phyloP scores from a whole-genome alignment of 805 yeast species.

The Saccharomycopsis babjevae region DNA sequence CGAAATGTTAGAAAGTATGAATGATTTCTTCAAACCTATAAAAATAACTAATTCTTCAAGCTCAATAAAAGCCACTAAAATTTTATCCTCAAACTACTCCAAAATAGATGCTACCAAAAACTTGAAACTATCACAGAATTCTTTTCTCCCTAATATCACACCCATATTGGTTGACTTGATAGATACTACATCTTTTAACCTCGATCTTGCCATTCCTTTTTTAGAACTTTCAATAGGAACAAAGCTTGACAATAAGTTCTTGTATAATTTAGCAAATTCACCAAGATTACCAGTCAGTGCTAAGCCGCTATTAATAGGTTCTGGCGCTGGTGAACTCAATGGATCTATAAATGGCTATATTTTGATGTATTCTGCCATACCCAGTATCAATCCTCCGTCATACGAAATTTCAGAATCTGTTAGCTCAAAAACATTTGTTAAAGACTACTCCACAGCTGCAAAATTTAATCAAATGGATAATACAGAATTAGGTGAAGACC shows the following conservation, averaged over 20 bases:
- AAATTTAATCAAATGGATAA: too few species aligned
- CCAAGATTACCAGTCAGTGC: slow-evolving; percentile 54
- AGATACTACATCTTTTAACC: slow-evolving; percentile 65
- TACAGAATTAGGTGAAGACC: not conserved
- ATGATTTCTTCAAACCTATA: slow-evolving; percentile 3
- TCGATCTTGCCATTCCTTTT: slow-evolving; percentile 62
- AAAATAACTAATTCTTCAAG: slow-evolving; percentile 6
- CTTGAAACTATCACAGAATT: slow-evolving; percentile 1
- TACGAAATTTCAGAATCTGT: slow-evolving; percentile 30
- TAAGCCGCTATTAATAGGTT: slow-evolving; percentile 55
- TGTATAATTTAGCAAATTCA: slow-evolving; percentile 52
- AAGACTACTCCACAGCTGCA: not conserved
- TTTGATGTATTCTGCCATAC: slow-evolving; percentile 59
- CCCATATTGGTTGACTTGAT: slow-evolving; percentile 60
- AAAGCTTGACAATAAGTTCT: slow-evolving; percentile 45
- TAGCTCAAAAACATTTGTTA: not conserved
- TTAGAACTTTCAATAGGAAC: slow-evolving; percentile 61
- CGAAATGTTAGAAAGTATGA: not conserved
- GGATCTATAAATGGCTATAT: slow-evolving; percentile 70
- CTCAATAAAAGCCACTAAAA: slow-evolving; percentile 1
- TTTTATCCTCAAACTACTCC: not conserved
- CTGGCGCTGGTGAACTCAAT: slow-evolving; percentile 70
- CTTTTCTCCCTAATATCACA: slow-evolving; percentile 36
- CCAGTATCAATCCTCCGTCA: slow-evolving; percentile 49
- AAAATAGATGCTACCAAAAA: not conserved